Evolutionary conservation across 345 rosid genomes (phyloP).

Genomic region (Melaleuca quinquenervia): DNA sequence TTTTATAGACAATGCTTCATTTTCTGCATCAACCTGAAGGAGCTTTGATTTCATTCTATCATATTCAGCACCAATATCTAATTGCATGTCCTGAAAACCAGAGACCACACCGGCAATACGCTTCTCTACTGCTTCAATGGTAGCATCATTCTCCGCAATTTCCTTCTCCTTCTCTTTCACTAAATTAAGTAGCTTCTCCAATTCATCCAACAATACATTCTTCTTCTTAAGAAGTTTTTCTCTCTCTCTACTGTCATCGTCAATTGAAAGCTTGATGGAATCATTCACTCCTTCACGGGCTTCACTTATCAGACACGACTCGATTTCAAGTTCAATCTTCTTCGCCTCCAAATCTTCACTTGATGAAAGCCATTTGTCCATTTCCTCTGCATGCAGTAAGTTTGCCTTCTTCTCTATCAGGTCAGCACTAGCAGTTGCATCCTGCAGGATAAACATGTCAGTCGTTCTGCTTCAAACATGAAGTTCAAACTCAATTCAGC

Average conservation of each 20-base stretch:
- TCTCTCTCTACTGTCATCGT: conserved; percentile 47
- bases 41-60: conserved; percentile 32
- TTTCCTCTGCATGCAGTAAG: conserved; percentile 27
- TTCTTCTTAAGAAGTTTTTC: conserved; percentile 36
- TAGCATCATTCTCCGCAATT: conserved; percentile 49
- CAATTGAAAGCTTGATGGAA: conserved; percentile 40
- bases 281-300: conserved; percentile 27
- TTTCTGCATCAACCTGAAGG: conserved; percentile 32
- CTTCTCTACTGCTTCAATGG: conserved; percentile 44
- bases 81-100: conserved; percentile 46
- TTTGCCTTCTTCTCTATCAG: conserved; percentile 33
- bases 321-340: conserved; percentile 58
- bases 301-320: conserved; percentile 44
- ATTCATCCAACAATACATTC: conserved; percentile 37
- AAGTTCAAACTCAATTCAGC: not conserved
- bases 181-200: conserved; percentile 52
- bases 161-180: conserved; percentile 62
- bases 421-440: conserved; percentile 46
- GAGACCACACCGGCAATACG: conserved; percentile 39
- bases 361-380: conserved; percentile 50
- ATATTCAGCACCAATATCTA: conserved; percentile 35
- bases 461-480: not conserved
- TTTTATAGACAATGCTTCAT: conserved; percentile 33
- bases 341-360: conserved; percentile 49
- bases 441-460: conserved; percentile 24